Percentiles rank a stretch among this genome's conserved stretches.
These are phyloP conservation scores for Pichia kluyveri DNA, from an alignment of 805 yeast species.

Conservation along the genomic window DNA sequence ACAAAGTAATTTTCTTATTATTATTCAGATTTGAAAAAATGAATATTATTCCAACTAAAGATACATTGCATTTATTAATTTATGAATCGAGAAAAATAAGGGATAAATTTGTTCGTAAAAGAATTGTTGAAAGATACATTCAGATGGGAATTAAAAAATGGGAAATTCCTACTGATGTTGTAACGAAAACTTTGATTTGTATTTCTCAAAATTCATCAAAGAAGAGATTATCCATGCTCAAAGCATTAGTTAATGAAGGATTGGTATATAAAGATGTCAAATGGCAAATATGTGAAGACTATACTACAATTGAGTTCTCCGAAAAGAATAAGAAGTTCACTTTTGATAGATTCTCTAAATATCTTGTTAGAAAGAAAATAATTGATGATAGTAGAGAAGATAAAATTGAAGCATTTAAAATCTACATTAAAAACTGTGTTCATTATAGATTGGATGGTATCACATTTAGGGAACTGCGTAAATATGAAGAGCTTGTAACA, in stretches of 20 bases:
- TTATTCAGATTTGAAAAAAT: slow-evolving; percentile 3
- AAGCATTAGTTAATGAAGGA: slow-evolving; percentile 5
- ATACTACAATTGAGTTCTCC: neutral
- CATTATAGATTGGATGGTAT: neutral
- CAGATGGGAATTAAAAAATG: neutral
- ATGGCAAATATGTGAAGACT: slow-evolving; percentile 2
- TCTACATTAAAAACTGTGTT: neutral
- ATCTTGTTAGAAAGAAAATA: neutral
- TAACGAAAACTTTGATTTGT: neutral
- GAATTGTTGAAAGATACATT: neutral
- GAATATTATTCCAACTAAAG: slow-evolving; percentile 4
- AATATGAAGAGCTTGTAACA: neutral
- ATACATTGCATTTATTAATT: slow-evolving; percentile 5
- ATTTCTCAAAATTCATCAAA: neutral
- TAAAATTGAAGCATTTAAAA: neutral
- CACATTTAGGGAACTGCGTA: neutral
- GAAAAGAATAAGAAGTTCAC: neutral
- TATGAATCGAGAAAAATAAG: neutral
- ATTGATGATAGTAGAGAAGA: neutral
- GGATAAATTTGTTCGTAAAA: neutral
- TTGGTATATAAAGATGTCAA: neutral
- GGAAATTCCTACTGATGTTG: slow-evolving; percentile 2
- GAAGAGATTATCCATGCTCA: neutral
- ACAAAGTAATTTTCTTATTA: neutral
- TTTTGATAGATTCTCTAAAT: neutral